Conservation (phyloP, 2,329 filamentous ascomycete species). For the Pseudogymnoascus sp. region DNA sequence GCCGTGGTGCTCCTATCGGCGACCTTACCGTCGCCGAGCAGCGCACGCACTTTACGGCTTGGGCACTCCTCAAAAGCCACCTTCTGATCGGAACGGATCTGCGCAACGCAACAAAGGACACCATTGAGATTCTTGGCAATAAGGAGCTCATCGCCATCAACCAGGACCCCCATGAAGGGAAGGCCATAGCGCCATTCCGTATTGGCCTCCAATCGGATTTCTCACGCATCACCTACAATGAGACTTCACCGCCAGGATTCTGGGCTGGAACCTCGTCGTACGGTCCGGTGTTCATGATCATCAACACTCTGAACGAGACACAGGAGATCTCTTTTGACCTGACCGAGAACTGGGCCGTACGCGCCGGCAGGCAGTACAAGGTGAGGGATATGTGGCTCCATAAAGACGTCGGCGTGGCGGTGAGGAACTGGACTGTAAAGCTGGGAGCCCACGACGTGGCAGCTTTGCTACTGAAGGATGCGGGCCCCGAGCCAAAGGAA, state of each 20-base stretch:
- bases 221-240: constrained; percentile 18
- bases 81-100: constrained; percentile 10
- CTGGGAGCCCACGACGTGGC: constrained; percentile 20
- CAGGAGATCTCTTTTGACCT: constrained; percentile 21
- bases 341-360: constrained; percentile 23
- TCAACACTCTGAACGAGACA: constrained; percentile 20
- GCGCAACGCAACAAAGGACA: constrained; percentile 18
- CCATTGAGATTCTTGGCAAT: constrained; percentile 21
- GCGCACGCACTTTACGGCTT: constrained; percentile 30
- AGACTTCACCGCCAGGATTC: constrained; percentile 17
- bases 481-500: background rate
- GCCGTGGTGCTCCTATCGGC: constrained; percentile 20
- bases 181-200: constrained; percentile 19
- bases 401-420: constrained; percentile 17
- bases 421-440: constrained; percentile 20
- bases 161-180: constrained; percentile 22
- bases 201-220: constrained; percentile 20
- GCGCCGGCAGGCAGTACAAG: constrained; percentile 19
- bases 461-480: constrained; percentile 19
- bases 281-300: constrained; percentile 23
- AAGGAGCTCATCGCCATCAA: constrained; percentile 24
- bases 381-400: constrained; percentile 25
- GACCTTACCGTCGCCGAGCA: constrained; percentile 26
- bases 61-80: constrained; percentile 29
- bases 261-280: constrained; percentile 24